phyloP scores from a whole-genome alignment of 768 basidiomycete genomes.

The Suillus subalutaceus region DNA sequence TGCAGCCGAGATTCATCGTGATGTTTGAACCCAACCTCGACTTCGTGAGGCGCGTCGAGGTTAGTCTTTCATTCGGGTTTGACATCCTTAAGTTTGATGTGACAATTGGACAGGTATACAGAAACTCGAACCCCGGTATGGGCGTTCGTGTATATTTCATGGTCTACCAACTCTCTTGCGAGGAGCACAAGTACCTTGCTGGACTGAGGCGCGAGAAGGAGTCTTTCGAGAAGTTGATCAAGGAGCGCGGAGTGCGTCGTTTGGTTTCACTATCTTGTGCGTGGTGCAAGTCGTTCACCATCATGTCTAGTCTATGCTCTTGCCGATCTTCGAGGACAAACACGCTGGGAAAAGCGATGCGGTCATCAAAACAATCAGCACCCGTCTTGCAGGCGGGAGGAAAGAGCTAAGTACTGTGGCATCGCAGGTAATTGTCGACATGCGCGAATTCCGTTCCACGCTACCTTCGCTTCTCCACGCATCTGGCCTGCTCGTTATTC shows the following conservation, averaged over 20 bases:
- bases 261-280: background rate
- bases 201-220: constrained; percentile 91
- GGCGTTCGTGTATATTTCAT: constrained; percentile 92
- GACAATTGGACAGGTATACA: constrained; percentile 67
- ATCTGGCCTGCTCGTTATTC: constrained; percentile 76
- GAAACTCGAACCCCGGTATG: constrained; percentile 79
- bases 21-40: constrained; percentile 96
- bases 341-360: constrained; percentile 51
- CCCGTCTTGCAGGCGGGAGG: constrained; percentile 85
- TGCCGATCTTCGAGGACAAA: constrained; percentile 75
- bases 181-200: constrained; percentile 94
- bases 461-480: constrained; percentile 91
- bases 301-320: constrained; percentile 74
- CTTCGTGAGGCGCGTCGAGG: constrained; percentile 91
- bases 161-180: constrained; percentile 90
- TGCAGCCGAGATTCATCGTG: constrained; percentile 89
- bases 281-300: background rate
- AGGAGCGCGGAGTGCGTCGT: constrained; percentile 80
- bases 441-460: constrained; percentile 94
- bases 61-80: constrained; percentile 34
- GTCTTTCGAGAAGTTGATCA: constrained; percentile 89
- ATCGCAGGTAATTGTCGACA: constrained; percentile 91
- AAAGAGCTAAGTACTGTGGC: constrained; percentile 66
- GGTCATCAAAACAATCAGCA: constrained; percentile 79
- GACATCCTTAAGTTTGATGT: background rate